These are phyloP conservation scores for Picea glauca DNA, from an alignment of 75 land plant species.

Conservation along the genomic window DNA sequence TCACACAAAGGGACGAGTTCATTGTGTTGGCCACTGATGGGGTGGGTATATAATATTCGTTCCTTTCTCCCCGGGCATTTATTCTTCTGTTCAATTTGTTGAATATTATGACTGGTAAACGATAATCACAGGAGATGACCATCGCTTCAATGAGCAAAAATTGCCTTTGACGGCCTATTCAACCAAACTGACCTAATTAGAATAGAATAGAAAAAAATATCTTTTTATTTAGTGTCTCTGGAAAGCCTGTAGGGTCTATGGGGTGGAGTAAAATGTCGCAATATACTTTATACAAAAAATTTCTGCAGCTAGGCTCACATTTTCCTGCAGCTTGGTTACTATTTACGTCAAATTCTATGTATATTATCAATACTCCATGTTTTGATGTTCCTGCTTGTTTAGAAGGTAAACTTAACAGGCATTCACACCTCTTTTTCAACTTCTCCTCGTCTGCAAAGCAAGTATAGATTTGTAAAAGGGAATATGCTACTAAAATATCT, in stretches of 20 bases:
- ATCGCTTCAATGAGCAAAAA: not conserved
- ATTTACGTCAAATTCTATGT: not conserved
- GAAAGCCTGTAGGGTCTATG: not conserved
- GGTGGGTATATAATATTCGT: conserved; percentile 31
- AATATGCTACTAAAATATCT: too few species aligned
- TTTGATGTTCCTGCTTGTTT: not conserved
- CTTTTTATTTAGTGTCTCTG: not conserved
- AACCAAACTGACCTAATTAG: not conserved
- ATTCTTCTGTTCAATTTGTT: too few species aligned
- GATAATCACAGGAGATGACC: too few species aligned
- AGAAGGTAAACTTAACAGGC: not conserved
- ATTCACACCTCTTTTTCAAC: not conserved
- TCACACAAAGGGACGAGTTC: conserved; percentile 79
- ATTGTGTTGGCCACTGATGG: conserved; percentile 92
- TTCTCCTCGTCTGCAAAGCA: not conserved
- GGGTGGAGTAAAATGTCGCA: not conserved
- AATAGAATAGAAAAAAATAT: not conserved
- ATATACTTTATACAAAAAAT: not conserved
- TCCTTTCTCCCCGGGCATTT: not conserved
- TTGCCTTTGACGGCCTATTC: not conserved
- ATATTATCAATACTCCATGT: not conserved
- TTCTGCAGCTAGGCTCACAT: not conserved
- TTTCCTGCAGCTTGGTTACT: not conserved
- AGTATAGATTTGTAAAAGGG: not conserved
- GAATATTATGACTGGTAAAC: too few species aligned